These are phyloP conservation scores for Cladorrhinum sp. DNA, from an alignment of 2,329 filamentous ascomycete genomes.

Conservation along the genomic window DNA sequence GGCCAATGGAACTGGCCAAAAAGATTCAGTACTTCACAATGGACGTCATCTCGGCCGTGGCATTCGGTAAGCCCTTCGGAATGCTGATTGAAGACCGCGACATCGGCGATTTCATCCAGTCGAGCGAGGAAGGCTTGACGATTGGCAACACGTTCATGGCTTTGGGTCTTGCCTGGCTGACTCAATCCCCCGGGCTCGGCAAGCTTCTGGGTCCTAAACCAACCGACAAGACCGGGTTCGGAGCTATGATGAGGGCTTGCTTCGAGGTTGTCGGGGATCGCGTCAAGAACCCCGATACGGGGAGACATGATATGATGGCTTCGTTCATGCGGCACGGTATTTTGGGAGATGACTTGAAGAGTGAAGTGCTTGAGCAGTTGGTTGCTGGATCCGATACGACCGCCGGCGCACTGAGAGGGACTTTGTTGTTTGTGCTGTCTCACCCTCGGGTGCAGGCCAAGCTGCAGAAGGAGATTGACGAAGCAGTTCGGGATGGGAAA, in stretches of 20 bases:
- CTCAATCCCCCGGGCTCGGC: conserved; percentile 20
- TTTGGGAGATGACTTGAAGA: conserved; percentile 24
- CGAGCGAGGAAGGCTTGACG: conserved; percentile 15
- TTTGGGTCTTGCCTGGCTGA: conserved; percentile 10
- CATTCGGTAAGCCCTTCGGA: conserved; percentile 49
- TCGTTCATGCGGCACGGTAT: conserved; percentile 32
- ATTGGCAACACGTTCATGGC: conserved; percentile 6
- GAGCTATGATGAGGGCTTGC: conserved; percentile 33
- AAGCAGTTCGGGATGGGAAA: conserved; percentile 2
- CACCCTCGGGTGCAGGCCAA: conserved; percentile 17
- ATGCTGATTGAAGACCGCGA: conserved; percentile 47
- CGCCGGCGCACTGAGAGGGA: conserved; percentile 15
- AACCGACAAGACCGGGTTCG: conserved; percentile 33
- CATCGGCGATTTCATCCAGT: conserved; percentile 43
- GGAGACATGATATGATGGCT: conserved; percentile 31
- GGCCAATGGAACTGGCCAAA: conserved; percentile 45
- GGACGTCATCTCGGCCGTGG: conserved; percentile 53
- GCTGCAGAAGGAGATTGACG: conserved; percentile 23
- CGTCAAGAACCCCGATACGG: conserved; percentile 16
- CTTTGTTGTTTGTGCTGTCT: conserved; percentile 19
- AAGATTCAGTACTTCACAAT: conserved; percentile 54
- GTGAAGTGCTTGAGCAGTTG: conserved; percentile 19
- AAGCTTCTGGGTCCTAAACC: conserved; percentile 31
- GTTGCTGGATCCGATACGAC: conserved; percentile 24
- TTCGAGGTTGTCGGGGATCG: conserved; percentile 32